Evolutionary conservation across 345 rosid genomes (phyloP).

Genomic region (Euphorbia tirucalli): DNA sequence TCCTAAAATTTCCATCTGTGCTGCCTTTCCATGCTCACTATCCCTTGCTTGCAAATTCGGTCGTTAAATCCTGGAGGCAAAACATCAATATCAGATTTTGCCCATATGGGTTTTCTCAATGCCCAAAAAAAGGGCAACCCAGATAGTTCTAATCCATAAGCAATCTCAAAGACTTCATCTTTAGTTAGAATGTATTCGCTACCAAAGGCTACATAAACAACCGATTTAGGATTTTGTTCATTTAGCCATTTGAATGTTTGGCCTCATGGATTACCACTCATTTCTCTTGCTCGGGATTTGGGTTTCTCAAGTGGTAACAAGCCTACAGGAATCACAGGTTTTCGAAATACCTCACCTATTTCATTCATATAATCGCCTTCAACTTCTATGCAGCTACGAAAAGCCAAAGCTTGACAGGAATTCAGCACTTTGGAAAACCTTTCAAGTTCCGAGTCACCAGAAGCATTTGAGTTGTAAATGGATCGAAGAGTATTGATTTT

Average conservation of each 20-base stretch:
- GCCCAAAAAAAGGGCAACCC: constrained; percentile 37
- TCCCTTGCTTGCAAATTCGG: constrained; percentile 16
- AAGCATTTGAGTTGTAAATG: constrained; percentile 15
- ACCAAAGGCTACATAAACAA: constrained; percentile 34
- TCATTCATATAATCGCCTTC: constrained; percentile 24
- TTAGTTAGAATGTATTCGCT: constrained; percentile 27
- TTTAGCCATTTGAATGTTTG: constrained; percentile 28
- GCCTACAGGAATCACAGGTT: constrained; percentile 28
- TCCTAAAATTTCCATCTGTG: constrained; percentile 21
- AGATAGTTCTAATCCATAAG: constrained; percentile 30
- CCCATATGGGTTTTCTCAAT: constrained; percentile 30
- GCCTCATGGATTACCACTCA: constrained; percentile 3
- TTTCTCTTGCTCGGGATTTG: background rate
- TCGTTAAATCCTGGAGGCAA: constrained; percentile 22
- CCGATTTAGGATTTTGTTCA: constrained; percentile 17
- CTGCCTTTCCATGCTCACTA: constrained; percentile 35
- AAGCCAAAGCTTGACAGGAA: constrained; percentile 6
- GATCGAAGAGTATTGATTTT: background rate
- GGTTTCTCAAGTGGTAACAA: constrained; percentile 20
- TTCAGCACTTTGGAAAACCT: constrained; percentile 3
- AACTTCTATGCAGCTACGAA: constrained; percentile 27
- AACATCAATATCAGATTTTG: constrained; percentile 16
- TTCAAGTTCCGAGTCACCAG: constrained; percentile 13
- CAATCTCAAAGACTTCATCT: constrained; percentile 31
- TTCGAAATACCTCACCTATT: background rate